Conservation (phyloP, 257 asterid genomes). For the Ocimum tenuiflorum region DNA sequence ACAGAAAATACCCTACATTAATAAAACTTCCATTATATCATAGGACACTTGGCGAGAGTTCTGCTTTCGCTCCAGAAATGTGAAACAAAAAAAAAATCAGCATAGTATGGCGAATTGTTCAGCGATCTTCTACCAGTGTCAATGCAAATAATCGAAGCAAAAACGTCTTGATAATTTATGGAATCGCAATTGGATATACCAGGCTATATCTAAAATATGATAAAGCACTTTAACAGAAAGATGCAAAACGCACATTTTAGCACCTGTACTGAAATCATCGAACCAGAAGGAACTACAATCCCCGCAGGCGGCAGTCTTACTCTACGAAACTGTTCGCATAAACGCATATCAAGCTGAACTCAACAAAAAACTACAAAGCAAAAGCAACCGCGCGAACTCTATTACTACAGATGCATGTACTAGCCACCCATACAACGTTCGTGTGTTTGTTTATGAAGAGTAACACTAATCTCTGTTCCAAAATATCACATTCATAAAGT, state of each 20-base stretch:
- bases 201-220: neutral
- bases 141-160: neutral
- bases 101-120: too few relatives aligned
- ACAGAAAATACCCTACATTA: neutral
- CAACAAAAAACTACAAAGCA: too few relatives aligned
- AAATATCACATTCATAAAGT: neutral
- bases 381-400: neutral
- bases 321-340: too few relatives aligned
- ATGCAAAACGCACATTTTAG: neutral
- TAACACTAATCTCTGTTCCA: neutral
- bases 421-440: neutral
- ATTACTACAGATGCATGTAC: neutral
- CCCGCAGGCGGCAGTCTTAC: too few relatives aligned
- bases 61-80: neutral
- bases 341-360: too few relatives aligned
- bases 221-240: neutral
- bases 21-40: neutral
- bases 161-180: too few relatives aligned
- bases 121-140: neutral
- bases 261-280: too few relatives aligned
- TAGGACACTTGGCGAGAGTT: too few relatives aligned
- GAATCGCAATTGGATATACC: neutral
- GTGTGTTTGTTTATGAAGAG: too few relatives aligned
- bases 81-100: too few relatives aligned
- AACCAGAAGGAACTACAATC: too few relatives aligned